Base-by-base conservation (phyloP, 768 basidiomycete genomes). In the Boletus pseudo-olivaceus region DNA sequence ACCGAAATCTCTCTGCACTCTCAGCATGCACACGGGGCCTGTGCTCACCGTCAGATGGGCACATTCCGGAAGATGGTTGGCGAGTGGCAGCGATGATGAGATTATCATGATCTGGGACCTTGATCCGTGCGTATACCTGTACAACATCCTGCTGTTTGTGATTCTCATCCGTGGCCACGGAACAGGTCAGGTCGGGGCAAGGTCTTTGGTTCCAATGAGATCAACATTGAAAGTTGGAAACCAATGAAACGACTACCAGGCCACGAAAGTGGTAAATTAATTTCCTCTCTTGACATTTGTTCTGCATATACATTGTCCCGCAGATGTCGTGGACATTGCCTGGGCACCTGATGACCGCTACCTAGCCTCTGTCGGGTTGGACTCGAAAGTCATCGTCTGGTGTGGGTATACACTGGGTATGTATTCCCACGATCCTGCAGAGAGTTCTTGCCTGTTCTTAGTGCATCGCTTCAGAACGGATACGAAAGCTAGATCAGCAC, bases 151-250 rank as follows among this genome's bases (percentile, higher is more conserved):
- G 3, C 2, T 46, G 43, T 34, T 20, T 27, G 48, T 34, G 17
- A 48, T 51, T 41, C 55, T 51, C 26, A 55, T 53, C 12, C 51
- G 30, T 39, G 46, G 56, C n/a, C 27, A 49, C 45, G 35, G 53
- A 34, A 54, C 64, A 94, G 91, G 26, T 80, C 78, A 51, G 88
- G 90, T 20, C 83, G 83, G 49, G 89, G 94, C 17, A 92, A 88
- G 69, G 85, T 95, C 5, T 98, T 92, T 84, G 96, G 96, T 11
- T 88, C 91, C 20, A 92, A 93, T 60, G 97, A 98, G 64, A 83
- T 95, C 59, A 99, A 99, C 67, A 82, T 97, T 5, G 97, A 99
- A 72, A 92, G 88, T 26, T 99, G 97, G 97, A 98, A 95, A 66
- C 90, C 94, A 5, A 68, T 96, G 66, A 90, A 91, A 62, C 81